Evolutionary conservation across 208 protist genomes (phyloP).

Genomic region (Naegleria lovaniensis): DNA sequence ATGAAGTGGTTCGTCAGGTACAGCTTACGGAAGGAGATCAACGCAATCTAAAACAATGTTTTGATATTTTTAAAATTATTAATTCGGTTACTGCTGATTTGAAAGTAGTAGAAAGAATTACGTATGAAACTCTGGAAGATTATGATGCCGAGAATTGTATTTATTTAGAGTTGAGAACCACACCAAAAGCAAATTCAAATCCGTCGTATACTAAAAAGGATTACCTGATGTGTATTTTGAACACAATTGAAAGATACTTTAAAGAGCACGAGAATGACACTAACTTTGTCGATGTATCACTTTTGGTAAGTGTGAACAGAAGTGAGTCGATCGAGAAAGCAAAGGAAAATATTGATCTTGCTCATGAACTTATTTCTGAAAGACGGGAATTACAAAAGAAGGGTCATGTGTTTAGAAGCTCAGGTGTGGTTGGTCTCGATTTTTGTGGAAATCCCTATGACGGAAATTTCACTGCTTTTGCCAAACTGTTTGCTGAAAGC

Average conservation of each 20-base stretch:
- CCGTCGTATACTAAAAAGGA: background rate
- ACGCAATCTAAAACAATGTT: constrained; percentile 29
- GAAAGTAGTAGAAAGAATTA: constrained; percentile 60
- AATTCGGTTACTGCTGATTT: constrained; percentile 35
- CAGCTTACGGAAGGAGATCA: background rate
- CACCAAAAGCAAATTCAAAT: constrained; percentile 47
- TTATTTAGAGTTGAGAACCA: constrained; percentile 68
- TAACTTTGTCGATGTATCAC: background rate
- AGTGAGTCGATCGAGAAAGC: background rate
- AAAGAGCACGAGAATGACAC: background rate
- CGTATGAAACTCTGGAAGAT: constrained; percentile 65
- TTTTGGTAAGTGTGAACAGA: background rate
- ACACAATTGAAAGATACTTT: constrained; percentile 16
- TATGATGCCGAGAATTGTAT: constrained; percentile 60
- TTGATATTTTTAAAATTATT: constrained; percentile 32
- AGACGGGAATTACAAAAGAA: background rate
- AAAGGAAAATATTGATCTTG: background rate
- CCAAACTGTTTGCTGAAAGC: constrained; percentile 44
- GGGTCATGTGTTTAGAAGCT: background rate
- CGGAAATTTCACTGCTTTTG: constrained; percentile 53
- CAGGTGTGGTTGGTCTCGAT: constrained; percentile 60
- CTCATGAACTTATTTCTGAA: background rate
- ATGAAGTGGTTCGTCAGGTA: background rate
- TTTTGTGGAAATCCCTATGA: constrained; percentile 68
- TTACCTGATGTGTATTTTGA: constrained; percentile 33